Percentiles rank a stretch among this genome's conserved stretches.
These are phyloP conservation scores for Boechera stricta DNA, from an alignment of 345 rosid genomes.

Conservation along the genomic window DNA sequence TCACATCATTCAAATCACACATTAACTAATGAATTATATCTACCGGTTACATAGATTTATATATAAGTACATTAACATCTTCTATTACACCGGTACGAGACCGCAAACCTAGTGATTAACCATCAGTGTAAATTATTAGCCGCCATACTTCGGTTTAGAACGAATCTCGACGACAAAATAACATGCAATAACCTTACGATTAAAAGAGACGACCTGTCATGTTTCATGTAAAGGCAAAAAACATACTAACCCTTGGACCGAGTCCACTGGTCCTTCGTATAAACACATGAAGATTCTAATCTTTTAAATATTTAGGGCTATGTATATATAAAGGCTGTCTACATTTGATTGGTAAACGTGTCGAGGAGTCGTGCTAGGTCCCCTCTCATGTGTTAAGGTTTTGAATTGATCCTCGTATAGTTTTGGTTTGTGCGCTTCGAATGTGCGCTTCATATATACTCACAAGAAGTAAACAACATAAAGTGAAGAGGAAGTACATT, in stretches of 20 bases:
- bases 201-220: slow-evolving; percentile 26
- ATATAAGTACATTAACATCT: slow-evolving; percentile 25
- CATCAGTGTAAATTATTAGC: slow-evolving; percentile 37
- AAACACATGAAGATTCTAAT: background rate
- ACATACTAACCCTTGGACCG: slow-evolving; percentile 40
- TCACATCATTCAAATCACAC: slow-evolving; percentile 39
- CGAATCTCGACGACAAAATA: slow-evolving; percentile 24
- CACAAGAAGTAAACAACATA: slow-evolving; percentile 4
- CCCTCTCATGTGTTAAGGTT: slow-evolving; percentile 29
- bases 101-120: slow-evolving; percentile 37
- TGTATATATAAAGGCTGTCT: slow-evolving; percentile 25
- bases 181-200: slow-evolving; percentile 33
- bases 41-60: slow-evolving; percentile 22
- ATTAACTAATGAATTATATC: slow-evolving; percentile 2
- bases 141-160: slow-evolving; percentile 26
- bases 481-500: background rate
- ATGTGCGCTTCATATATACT: background rate
- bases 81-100: slow-evolving; percentile 30
- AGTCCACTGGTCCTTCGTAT: slow-evolving; percentile 36
- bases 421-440: slow-evolving; percentile 3
- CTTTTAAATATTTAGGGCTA: slow-evolving; percentile 4
- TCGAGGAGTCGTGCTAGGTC: slow-evolving; percentile 23
- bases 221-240: slow-evolving; percentile 24
- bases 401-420: slow-evolving; percentile 21
- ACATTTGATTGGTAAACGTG: slow-evolving; percentile 39